Evolutionary conservation across 805 yeast species (phyloP).

Genomic region (Candida maris): DNA sequence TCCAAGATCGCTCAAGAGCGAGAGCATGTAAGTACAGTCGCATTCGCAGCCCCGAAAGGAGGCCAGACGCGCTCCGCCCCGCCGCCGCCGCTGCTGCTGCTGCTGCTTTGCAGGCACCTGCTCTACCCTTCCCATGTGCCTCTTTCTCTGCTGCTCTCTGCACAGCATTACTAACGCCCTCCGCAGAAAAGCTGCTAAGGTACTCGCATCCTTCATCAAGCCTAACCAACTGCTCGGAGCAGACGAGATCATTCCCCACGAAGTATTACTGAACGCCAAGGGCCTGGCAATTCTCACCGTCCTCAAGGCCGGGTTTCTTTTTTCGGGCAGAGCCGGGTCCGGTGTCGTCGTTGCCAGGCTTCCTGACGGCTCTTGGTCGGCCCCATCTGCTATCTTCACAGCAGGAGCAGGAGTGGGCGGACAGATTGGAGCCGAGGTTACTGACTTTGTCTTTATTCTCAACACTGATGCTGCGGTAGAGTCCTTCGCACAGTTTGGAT

Average conservation of each 20-base stretch:
- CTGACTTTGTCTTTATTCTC: slow-evolving; percentile 92
- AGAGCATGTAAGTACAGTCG: slow-evolving; percentile 64
- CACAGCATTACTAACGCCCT: slow-evolving; percentile 3
- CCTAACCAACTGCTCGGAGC: slow-evolving; percentile 93
- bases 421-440: slow-evolving; percentile 91
- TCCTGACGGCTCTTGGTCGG: slow-evolving; percentile 96
- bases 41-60: neutral
- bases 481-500: slow-evolving; percentile 90
- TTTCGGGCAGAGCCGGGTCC: slow-evolving; percentile 96
- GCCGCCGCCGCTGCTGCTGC: too few relatives aligned
- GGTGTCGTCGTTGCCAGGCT: slow-evolving; percentile 92
- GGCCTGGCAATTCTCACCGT: slow-evolving; percentile 92
- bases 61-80: slow-evolving; percentile 1
- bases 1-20: slow-evolving; percentile 84
- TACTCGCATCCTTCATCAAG: slow-evolving; percentile 83
- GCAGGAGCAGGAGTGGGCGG: slow-evolving; percentile 99
- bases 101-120: too few relatives aligned
- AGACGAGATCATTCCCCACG: slow-evolving; percentile 86
- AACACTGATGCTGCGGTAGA: slow-evolving; percentile 87
- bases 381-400: slow-evolving; percentile 91
- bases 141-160: too few relatives aligned
- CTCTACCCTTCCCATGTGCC: too few relatives aligned
- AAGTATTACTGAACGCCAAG: slow-evolving; percentile 80
- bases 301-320: slow-evolving; percentile 93
- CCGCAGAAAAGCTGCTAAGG: slow-evolving; percentile 83